Conservation (phyloP, 805 yeast species). For the Candida ipomoeae region DNA sequence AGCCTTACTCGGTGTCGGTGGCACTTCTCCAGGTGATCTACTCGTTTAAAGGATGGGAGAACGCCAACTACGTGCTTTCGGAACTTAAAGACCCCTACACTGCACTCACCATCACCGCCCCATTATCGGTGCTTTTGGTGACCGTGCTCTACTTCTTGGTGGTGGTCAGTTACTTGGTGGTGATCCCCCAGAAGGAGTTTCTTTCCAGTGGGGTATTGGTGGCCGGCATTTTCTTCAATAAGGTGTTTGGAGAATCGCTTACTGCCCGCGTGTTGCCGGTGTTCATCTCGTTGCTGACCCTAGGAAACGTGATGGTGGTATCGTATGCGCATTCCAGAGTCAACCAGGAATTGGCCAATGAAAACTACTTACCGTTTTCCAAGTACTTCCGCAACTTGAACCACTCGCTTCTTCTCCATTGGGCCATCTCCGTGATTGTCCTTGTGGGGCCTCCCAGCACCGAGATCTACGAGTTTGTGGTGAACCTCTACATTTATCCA, state of each 20-base stretch:
- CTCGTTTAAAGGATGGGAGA: slow-evolving; percentile 70
- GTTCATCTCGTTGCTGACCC: slow-evolving; percentile 55
- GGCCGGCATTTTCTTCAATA: slow-evolving; percentile 58
- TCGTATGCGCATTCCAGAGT: slow-evolving; percentile 58
- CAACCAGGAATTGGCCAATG: slow-evolving; percentile 53
- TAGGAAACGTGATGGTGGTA: slow-evolving; percentile 64
- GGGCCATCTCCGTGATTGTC: slow-evolving; percentile 51
- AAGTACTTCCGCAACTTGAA: slow-evolving; percentile 39
- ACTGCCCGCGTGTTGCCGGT: slow-evolving; percentile 50
- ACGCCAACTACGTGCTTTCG: slow-evolving; percentile 58
- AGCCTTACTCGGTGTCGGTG: slow-evolving; percentile 47
- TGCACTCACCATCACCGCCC: slow-evolving; percentile 58
- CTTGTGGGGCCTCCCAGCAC: slow-evolving; percentile 58
- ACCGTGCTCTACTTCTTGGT: slow-evolving; percentile 54
- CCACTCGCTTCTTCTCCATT: slow-evolving; percentile 49
- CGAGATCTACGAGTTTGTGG: slow-evolving; percentile 59
- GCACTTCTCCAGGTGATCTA: slow-evolving; percentile 57
- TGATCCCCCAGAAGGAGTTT: slow-evolving; percentile 46
- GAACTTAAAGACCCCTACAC: slow-evolving; percentile 55
- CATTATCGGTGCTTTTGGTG: slow-evolving; percentile 50
- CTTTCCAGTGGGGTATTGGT: slow-evolving; percentile 55
- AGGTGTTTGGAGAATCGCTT: slow-evolving; percentile 52
- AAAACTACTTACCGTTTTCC: slow-evolving; percentile 49
- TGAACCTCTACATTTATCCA: slow-evolving; percentile 61
- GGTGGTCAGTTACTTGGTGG: slow-evolving; percentile 53